Conservation (phyloP, 2,329 filamentous ascomycete genomes). For the Penicillium sclerotiorum region DNA sequence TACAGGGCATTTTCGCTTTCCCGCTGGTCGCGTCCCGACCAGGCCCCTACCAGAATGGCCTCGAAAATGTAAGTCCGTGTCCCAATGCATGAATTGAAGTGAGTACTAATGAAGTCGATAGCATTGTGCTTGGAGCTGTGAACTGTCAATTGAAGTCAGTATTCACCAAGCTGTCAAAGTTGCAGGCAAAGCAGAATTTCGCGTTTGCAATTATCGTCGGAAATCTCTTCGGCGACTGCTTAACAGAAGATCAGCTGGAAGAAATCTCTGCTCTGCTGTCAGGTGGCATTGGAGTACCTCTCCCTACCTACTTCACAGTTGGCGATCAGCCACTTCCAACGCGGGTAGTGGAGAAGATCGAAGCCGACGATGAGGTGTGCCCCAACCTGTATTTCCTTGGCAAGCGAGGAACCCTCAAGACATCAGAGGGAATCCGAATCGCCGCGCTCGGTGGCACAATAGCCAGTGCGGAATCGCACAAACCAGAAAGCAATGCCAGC, state of each 20-base stretch:
- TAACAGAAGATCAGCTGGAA: slow-evolving; percentile 55
- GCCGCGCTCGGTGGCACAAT: slow-evolving; percentile 79
- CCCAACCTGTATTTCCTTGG: slow-evolving; percentile 90
- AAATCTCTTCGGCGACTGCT: slow-evolving; percentile 70
- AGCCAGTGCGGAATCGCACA: slow-evolving; percentile 16
- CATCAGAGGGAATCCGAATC: slow-evolving; percentile 83
- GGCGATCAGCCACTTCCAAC: slow-evolving; percentile 72
- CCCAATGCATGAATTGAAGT: background rate
- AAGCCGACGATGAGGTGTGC: slow-evolving; percentile 74
- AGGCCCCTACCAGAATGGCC: slow-evolving; percentile 47
- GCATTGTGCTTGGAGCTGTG: slow-evolving; percentile 76
- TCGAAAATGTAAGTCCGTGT: slow-evolving; percentile 58
- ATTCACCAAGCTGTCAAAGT: slow-evolving; percentile 75
- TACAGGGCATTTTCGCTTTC: background rate
- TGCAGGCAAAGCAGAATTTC: slow-evolving; percentile 88
- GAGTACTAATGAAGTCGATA: slow-evolving; percentile 34
- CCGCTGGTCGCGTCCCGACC: background rate
- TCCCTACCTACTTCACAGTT: slow-evolving; percentile 90
- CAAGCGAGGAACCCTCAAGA: slow-evolving; percentile 84
- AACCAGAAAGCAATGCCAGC: slow-evolving; percentile 50
- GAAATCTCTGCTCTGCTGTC: slow-evolving; percentile 67
- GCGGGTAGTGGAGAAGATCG: slow-evolving; percentile 70
- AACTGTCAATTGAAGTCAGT: slow-evolving; percentile 75
- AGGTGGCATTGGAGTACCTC: slow-evolving; percentile 71
- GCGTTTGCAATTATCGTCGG: slow-evolving; percentile 81